Base-by-base conservation (phyloP, 164 flowering plant species). In the Stephania japonica region DNA sequence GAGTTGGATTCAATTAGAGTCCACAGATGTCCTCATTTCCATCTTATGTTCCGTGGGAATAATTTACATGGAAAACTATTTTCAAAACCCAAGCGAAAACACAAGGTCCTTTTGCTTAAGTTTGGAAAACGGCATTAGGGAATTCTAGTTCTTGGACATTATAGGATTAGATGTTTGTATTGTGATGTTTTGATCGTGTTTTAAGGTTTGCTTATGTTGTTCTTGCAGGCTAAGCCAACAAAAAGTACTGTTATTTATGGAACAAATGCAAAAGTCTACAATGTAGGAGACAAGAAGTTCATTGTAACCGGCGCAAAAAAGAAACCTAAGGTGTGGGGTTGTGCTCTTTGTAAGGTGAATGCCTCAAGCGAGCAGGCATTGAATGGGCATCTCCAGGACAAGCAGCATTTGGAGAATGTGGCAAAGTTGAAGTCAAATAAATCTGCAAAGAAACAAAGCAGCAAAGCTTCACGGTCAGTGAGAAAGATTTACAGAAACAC, bases 281-380 rank as follows among this genome's bases (percentile, higher is more conserved):
- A 70, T 38, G 49, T 59, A 56, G 63, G 56, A 56, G 43, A 42
- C 26, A 23, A 23, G 27, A 47, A 14, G 59, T 11, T 38, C 6
- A 14, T 38, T 70, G 21, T 62, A 49, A 56, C 12, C 19, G 65
- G 63, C 23, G 6, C 56, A 6, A 71, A 65, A 67, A 78, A 72
- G 67, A 69, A 69, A 38, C 16, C 75, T 9, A 70, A 82, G 66
- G 82, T 77, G 23, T 83, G 80, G 83, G 63, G 44, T 10, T 83
- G 85, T 62, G 76, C 75, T 59, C 77, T 81, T 42, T 83, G 85
- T 75, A 69, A 75, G 62, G 82, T 83, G 65, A 69, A 44, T 32
- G 69, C 79, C 43, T 75, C 86, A 4, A 42, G 78, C 50, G 73
- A 77, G 32, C 78, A 59, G 72, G 78, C 50, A 61, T 27, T 81